Evolutionary conservation across 768 basidiomycete genomes (phyloP).

Genomic region (Lactifluus subvellereus): DNA sequence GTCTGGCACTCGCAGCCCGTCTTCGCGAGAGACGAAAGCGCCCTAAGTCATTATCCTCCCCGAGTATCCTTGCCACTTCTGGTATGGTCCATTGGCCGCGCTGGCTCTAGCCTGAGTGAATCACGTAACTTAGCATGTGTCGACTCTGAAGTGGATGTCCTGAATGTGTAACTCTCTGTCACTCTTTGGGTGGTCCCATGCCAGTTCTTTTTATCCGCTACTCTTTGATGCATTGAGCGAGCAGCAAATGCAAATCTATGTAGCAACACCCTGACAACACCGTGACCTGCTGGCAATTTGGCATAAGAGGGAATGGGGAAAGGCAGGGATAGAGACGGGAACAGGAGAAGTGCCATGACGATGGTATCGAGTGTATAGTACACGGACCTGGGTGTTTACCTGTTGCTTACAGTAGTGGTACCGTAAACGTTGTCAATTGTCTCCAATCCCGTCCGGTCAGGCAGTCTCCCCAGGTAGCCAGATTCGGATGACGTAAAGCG

Average conservation of each 20-base stretch:
- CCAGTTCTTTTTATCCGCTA: neutral
- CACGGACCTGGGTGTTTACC: neutral
- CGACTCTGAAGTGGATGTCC: neutral
- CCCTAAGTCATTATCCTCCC: neutral
- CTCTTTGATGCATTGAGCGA: neutral
- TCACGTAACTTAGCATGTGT: neutral
- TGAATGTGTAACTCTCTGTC: neutral
- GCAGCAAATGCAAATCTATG: neutral
- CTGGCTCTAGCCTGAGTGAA: slow-evolving; percentile 3
- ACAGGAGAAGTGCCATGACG: neutral
- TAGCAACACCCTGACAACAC: neutral
- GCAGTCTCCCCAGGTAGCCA: neutral
- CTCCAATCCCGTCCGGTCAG: no score
- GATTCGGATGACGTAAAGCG: neutral
- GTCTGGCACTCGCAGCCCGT: slow-evolving; percentile 5
- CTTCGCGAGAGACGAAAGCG: slow-evolving; percentile 11
- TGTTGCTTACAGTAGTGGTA: neutral
- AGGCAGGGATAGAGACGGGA: neutral
- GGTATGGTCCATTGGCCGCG: slow-evolving; percentile 13
- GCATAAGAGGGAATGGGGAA: neutral
- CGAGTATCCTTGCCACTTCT: neutral
- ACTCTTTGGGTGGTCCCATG: neutral
- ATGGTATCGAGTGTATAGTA: neutral
- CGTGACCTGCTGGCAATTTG: neutral
- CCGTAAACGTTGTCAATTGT: no score